Percentiles rank a stretch among this genome's conserved stretches.
Conservation (phyloP, 2,329 filamentous ascomycete genomes). For the Fusarium chlamydosporum region DNA sequence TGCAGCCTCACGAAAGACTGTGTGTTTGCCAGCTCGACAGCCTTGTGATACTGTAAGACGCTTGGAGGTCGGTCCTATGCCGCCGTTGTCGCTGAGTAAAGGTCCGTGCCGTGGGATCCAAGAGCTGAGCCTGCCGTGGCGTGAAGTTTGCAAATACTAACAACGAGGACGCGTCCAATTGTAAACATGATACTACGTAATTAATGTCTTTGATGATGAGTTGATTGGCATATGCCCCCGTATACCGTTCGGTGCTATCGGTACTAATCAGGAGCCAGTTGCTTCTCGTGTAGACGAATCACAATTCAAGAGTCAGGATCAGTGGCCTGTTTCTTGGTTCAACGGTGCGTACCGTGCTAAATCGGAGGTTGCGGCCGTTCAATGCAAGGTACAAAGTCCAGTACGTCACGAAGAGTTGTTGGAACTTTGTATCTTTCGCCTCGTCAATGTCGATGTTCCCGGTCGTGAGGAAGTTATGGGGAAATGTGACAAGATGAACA, state of each 20-base stretch:
- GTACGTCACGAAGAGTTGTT: constrained; percentile 18
- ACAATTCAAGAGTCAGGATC: constrained; percentile 33
- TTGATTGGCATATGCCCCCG: constrained; percentile 7
- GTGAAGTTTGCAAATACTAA: constrained; percentile 13
- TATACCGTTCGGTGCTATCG: constrained; percentile 5
- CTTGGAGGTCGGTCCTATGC: constrained; percentile 19
- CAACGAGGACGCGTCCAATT: background rate
- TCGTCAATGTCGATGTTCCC: background rate
- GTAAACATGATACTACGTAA: background rate
- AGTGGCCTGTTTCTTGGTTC: constrained; percentile 38
- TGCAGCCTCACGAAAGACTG: constrained; percentile 17
- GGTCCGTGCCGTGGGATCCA: constrained; percentile 22
- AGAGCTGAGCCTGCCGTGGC: constrained; percentile 13
- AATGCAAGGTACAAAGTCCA: constrained; percentile 18
- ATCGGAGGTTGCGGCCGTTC: background rate
- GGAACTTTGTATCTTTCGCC: constrained; percentile 5
- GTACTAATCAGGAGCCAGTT: constrained; percentile 5
- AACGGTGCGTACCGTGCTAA: constrained; percentile 20
- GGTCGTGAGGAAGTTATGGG: constrained; percentile 5
- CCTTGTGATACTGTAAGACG: constrained; percentile 25
- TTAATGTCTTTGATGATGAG: background rate
- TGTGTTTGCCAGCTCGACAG: constrained; percentile 25
- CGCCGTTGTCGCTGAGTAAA: constrained; percentile 5
- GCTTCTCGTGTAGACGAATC: constrained; percentile 7
- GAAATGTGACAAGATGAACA: constrained; percentile 2